Base-by-base conservation (phyloP, 73 alveolate species). In the Strombidium stylifer region DNA sequence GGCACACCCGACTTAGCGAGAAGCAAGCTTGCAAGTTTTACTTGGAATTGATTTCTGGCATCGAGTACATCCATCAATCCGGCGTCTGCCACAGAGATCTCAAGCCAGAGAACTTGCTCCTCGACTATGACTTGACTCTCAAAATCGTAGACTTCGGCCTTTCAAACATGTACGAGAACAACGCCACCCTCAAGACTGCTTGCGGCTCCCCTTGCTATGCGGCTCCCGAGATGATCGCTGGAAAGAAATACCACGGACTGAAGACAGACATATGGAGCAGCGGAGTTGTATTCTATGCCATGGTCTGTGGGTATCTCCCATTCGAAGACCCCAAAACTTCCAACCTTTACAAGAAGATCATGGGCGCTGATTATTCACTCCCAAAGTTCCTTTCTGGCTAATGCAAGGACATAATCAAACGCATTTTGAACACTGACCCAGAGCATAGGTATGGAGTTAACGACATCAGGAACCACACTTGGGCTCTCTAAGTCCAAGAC, bases 181-280 rank as follows among this genome's bases (percentile, higher is more conserved):
- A 82, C 16, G 80, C 60, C 59, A 66, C 88, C 23, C 70, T 95
- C 25, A 93, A 87, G 46, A 95, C 99, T 47, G 98, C 99, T 1
- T 96, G 99, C 53, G 99, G 99, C 25, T 79, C 96, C 34, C 99
- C 99, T 7, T 95, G 99, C 57, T 95, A 95, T 78, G 99, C 99
- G 20, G 97, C 99, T 6, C 99, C 99, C 0, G 99, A 95, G 84
- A 91, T 96, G 95, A 92, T 96, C 2, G 84, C 94, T 39, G 96
- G 98, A 1, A 86, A 90, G 19, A 74, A 82, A 61, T 96, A 96
- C 77, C 85, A 68, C 39, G 99, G 99, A 16, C 70, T 84, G 19
- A 87, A 88, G 36, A 91, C 82, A 19, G 99, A 96, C 72, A 82
- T 96, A 18, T 96, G 98, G 98, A 80, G 97, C 50, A 82, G 97